Evolutionary conservation across 306 rosid species (phyloP), one percentile per base, ranked within the genome.

Genomic region (Dryas alaskensis): DNA sequence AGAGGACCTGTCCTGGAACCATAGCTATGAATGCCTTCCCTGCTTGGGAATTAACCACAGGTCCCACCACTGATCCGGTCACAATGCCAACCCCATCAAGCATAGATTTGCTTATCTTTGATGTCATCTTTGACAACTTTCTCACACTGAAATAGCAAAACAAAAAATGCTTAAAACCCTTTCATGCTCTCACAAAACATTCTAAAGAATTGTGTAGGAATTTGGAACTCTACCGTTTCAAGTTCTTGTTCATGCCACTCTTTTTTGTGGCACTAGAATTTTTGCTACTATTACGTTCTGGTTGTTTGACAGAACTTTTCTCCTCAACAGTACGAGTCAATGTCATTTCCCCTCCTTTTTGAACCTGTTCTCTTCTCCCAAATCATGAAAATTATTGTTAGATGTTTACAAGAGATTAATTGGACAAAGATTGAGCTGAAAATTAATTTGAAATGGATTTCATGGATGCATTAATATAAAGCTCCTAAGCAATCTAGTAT

Each of bases 1-100:
- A 73, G 25, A 94, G 76, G 74, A 89, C 89, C 81, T 94, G 86
- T 69, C 97, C 99, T 6, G 97, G 99, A 80, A 92, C 89, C 99
- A 88, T 84, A 64, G 68, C 69, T n/a, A 94, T 70, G 81, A 92
- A 87, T 54, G 91, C 81, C 76, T 88, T 87, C 75, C 99, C 99
- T 50, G 95, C 80, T 55, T 92, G 70, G 53, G 99, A 94, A 11
- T 81, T 89, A 43, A 89, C 81, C 64, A 87, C 73, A 17, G 99
- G 97, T 13, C 14, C 80, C 84, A 92, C 87, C 84, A 89, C 89
- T 69, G 92, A 58, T 69, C 92, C 91, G 40, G 94, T 85, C 4
- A 84, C 94, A 27, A 89, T 73, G n/a, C 97, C 97, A 66, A 89
- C 93, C 44, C 97, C 93, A 75, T 81, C 66, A 6, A 93, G 96